Conservation (phyloP, 805 yeast species). For the Phaffomyces opuntiae region DNA sequence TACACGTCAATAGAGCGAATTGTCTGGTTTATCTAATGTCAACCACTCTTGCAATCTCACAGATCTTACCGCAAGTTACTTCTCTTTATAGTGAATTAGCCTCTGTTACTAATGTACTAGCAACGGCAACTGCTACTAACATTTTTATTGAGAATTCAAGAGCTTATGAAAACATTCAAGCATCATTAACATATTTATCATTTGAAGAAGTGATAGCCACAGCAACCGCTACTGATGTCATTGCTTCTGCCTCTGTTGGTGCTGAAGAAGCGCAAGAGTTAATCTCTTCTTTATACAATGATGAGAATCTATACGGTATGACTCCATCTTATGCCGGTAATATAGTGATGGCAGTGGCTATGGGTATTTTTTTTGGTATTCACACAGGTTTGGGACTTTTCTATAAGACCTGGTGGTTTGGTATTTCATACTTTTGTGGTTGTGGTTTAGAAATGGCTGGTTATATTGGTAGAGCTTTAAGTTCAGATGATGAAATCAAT, state of each 20-base stretch:
- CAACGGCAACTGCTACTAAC: conserved; percentile 13
- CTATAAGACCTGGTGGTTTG: conserved; percentile 61
- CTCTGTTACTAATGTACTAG: conserved; percentile 11
- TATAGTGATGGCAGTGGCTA: conserved; percentile 45
- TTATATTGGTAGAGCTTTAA: conserved; percentile 51
- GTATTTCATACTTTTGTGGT: conserved; percentile 49
- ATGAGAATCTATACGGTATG: conserved; percentile 29
- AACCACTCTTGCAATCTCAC: too few relatives aligned
- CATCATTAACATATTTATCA: conserved; percentile 11
- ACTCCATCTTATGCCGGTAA: conserved; percentile 54
- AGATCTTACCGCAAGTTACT: conserved; percentile 11
- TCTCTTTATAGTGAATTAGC: conserved; percentile 10
- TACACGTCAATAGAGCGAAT: too few relatives aligned
- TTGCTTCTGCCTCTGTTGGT: conserved; percentile 9
- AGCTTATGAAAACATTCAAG: conserved; percentile 12
- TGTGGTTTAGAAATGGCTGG: conserved; percentile 59
- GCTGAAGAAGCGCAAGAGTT: conserved; percentile 1
- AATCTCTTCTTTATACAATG: conserved; percentile 5
- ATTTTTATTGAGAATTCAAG: conserved; percentile 13
- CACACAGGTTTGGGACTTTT: conserved; percentile 38
- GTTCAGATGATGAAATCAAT: conserved; percentile 30
- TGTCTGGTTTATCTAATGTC: neutral
- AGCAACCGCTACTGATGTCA: conserved; percentile 7
- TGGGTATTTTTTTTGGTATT: conserved; percentile 37
- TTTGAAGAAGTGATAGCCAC: conserved; percentile 12